These are phyloP conservation scores for Malus hybrid DNA, from an alignment of 331 rosid genomes.

Conservation along the genomic window DNA sequence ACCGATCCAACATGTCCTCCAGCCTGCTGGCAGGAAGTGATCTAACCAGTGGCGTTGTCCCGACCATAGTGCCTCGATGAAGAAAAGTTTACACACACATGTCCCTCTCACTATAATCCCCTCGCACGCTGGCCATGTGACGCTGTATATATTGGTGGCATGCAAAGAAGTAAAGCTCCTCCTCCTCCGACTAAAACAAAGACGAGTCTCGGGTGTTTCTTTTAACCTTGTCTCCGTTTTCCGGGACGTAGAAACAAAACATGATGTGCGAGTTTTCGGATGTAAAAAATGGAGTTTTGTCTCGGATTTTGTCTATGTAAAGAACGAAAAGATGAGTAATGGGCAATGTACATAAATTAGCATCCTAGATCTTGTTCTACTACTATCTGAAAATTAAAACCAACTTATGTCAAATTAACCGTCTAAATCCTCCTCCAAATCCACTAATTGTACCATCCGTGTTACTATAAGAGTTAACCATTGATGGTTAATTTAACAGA, in stretches of 20 bases:
- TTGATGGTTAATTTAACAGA: not conserved
- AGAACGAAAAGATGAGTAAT: not conserved
- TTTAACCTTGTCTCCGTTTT: not conserved
- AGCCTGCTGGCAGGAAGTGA: slow-evolving; percentile 45
- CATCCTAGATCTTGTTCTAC: not conserved
- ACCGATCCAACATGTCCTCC: slow-evolving; percentile 26
- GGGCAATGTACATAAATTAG: not conserved
- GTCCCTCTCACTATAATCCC: not conserved
- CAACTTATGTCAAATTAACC: too few relatives aligned
- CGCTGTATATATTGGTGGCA: not conserved
- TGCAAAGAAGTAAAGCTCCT: not conserved
- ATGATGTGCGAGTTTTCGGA: too few relatives aligned
- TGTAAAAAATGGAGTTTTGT: too few relatives aligned
- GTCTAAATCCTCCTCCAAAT: too few relatives aligned
- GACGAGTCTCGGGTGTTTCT: not conserved
- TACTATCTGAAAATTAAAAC: too few relatives aligned
- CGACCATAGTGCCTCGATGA: slow-evolving; percentile 64
- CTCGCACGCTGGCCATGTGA: not conserved
- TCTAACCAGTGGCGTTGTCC: slow-evolving; percentile 53
- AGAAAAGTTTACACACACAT: not conserved
- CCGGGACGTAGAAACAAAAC: too few relatives aligned
- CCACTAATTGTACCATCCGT: too few relatives aligned
- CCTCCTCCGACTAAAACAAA: too few relatives aligned
- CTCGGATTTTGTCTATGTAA: too few relatives aligned
- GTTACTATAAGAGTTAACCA: too few relatives aligned